A percentile compares a stretch with the other conserved stretches of the same genome.
Conservation (phyloP, 1,139 yeast genomes). For the Pichia terricola region DNA sequence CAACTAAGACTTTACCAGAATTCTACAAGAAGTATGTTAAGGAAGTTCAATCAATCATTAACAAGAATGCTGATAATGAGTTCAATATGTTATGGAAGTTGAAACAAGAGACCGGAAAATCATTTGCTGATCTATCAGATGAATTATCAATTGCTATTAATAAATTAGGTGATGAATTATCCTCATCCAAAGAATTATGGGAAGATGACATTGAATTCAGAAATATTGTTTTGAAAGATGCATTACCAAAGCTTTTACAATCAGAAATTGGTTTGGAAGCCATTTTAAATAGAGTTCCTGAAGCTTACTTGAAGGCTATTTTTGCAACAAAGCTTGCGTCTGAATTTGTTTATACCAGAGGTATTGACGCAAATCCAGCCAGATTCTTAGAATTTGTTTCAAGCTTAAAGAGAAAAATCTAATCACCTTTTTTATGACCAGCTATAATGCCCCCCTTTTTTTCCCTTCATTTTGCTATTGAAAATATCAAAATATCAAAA, state of each 20-base stretch:
- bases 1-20: constrained; percentile 47
- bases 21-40: constrained; percentile 77
- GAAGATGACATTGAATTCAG: constrained; percentile 67
- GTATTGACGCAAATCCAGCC: constrained; percentile 77
- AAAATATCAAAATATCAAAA: too few relatives aligned
- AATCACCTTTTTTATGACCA: neutral
- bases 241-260: constrained; percentile 70
- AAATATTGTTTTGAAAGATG: constrained; percentile 63
- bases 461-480: too few relatives aligned
- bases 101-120: constrained; percentile 53
- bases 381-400: constrained; percentile 57
- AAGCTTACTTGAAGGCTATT: constrained; percentile 76
- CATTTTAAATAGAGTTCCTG: constrained; percentile 74
- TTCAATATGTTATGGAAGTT: constrained; percentile 83
- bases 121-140: constrained; percentile 77
- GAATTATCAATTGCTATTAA: constrained; percentile 79
- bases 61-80: constrained; percentile 71
- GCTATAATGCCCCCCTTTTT: too few relatives aligned
- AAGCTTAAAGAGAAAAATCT: constrained; percentile 18
- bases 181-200: constrained; percentile 80
- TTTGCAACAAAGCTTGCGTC: constrained; percentile 89
- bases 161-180: constrained; percentile 80
- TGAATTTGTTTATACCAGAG: constrained; percentile 78
- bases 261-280: constrained; percentile 66
- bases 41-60: constrained; percentile 70